A percentile compares a stretch with the other conserved stretches of the same genome.
Evolutionary conservation across 257 asterid genomes (phyloP).

Genomic region (Pogostemon cablin): DNA sequence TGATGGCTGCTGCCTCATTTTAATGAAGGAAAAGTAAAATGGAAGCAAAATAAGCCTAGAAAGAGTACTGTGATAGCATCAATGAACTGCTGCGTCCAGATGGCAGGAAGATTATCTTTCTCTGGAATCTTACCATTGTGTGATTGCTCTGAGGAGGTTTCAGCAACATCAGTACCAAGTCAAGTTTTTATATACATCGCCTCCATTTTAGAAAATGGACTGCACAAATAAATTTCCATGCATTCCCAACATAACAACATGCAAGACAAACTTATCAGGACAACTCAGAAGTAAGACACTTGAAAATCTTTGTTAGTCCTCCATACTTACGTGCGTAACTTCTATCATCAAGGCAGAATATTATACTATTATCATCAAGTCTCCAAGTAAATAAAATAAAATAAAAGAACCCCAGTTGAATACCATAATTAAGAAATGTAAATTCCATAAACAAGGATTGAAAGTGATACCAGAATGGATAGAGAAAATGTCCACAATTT

Average conservation of each 20-base stretch:
- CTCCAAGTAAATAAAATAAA: constrained; percentile 1
- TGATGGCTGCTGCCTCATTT: background rate
- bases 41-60: constrained; percentile 6
- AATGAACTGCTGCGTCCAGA: constrained; percentile 81
- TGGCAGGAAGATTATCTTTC: constrained; percentile 44
- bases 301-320: background rate
- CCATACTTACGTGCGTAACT: too few relatives aligned
- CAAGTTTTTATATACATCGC: constrained; percentile 44
- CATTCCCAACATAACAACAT: background rate
- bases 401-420: background rate
- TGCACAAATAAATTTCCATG: constrained; percentile 21
- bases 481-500: constrained; percentile 63
- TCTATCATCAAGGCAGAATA: background rate
- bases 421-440: too few relatives aligned
- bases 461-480: constrained; percentile 54
- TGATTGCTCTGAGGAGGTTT: constrained; percentile 42
- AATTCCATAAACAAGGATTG: constrained; percentile 18
- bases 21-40: constrained; percentile 4
- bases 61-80: constrained; percentile 63
- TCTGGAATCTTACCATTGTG: constrained; percentile 33
- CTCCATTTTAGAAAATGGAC: constrained; percentile 38
- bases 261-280: background rate
- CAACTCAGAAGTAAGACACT: background rate
- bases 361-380: background rate
- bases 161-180: constrained; percentile 42